Evolutionary conservation across 306 rosid species (phyloP).

Genomic region (Quercus agrifolia): DNA sequence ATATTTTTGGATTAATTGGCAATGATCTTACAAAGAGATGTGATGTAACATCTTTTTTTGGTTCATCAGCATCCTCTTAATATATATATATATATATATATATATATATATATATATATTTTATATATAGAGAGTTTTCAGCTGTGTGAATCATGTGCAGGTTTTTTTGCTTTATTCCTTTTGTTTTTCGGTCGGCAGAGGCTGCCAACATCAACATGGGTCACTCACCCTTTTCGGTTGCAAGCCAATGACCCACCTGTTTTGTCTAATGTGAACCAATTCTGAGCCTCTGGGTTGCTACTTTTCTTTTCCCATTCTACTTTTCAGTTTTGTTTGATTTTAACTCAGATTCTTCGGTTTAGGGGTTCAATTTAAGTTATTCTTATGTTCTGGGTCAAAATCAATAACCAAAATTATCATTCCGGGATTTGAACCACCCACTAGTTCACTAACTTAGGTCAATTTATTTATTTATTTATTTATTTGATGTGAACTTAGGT

Average conservation of each 20-base stretch:
- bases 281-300: neutral
- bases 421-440: too few relatives aligned
- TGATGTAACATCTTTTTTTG: constrained; percentile 51
- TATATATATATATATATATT: too few relatives aligned
- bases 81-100: too few relatives aligned
- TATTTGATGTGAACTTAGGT: too few relatives aligned
- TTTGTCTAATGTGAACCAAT: constrained; percentile 42
- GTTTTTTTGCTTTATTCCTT: constrained; percentile 52
- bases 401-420: too few relatives aligned
- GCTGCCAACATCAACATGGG: constrained; percentile 32
- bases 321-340: neutral
- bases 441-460: too few relatives aligned
- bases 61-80: constrained; percentile 15
- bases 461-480: too few relatives aligned
- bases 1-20: neutral
- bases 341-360: neutral
- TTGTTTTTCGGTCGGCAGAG: constrained; percentile 39
- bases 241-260: constrained; percentile 62
- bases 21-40: constrained; percentile 36
- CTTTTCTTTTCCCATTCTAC: neutral
- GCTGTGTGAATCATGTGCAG: constrained; percentile 32
- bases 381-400: too few relatives aligned
- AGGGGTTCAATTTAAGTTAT: neutral
- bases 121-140: neutral
- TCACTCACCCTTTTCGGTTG: constrained; percentile 25